These are phyloP conservation scores for Solanum arcanum DNA, from an alignment of 257 asterid genomes.

Conservation along the genomic window DNA sequence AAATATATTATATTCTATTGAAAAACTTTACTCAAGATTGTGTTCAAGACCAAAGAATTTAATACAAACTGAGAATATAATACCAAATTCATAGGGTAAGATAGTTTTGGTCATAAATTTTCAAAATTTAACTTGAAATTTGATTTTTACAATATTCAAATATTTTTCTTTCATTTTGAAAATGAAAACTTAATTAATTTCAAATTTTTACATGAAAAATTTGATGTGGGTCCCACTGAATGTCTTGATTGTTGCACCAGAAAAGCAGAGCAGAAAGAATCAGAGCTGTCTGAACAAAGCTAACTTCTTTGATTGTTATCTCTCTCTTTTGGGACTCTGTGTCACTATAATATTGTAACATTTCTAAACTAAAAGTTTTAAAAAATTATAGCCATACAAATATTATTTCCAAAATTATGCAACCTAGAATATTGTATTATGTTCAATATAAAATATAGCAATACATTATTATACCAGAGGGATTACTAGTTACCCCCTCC, in stretches of 20 bases:
- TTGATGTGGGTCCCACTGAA: background rate
- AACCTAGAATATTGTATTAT: background rate
- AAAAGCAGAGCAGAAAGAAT: background rate
- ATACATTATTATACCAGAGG: no score
- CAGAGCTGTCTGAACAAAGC: background rate
- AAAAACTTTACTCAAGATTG: background rate
- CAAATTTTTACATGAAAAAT: background rate
- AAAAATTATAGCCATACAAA: background rate
- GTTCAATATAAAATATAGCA: background rate
- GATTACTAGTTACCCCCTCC: background rate
- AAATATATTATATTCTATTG: background rate
- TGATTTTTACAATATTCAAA: background rate
- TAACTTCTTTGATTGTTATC: background rate
- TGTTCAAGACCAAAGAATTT: background rate
- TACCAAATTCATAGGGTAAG: no score
- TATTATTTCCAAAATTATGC: no score
- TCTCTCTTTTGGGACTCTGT: background rate
- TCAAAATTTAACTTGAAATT: no score
- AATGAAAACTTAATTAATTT: no score
- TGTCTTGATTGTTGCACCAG: background rate
- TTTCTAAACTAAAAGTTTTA: background rate
- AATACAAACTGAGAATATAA: background rate
- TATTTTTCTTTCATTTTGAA: background rate
- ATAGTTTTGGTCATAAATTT: no score
- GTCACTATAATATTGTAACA: background rate